Base-by-base conservation (phyloP, 208 protist species). In the Crithidia mellificae region DNA sequence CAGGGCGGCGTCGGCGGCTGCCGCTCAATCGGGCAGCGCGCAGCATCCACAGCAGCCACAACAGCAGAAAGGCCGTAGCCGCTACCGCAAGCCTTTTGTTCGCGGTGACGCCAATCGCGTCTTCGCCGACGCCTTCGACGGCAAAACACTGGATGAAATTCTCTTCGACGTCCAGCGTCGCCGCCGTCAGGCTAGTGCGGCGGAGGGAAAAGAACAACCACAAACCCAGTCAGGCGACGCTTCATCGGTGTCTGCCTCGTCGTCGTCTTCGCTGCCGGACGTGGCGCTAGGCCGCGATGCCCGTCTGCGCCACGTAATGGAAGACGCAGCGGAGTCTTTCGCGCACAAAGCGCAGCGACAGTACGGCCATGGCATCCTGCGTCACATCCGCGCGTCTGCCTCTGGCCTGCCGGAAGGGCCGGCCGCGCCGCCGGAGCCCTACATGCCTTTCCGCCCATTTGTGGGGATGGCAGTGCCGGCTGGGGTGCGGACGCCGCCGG, bases 401-500 rank as follows among this genome's bases (percentile, higher is more conserved):
- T 30, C 43, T 11, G 32, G 19, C 4, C 49, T 77, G 2, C 63
- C 79, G 2, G 46, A 43, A 1, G 74, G 57, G 19, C 69, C 76
- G 5, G 46, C 69, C 20, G 53, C 77, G 3, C 76, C 90, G 39
- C 83, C 85, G 17, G 71, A 63, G 15, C 7, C 55, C 19, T 72
- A 80, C 68, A 87, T 95, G 83, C 90, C 90, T 12, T 95, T 93
- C 47, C 87, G 85, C 9, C 90, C 90, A 0, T 95, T 95, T 68
- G 57, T 66, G 27, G 70, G 71, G 41, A 79, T 71, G 63, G 41
- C 36, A 38, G 64, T 88, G 14, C 90, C 90, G 19, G 58, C 64
- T 11, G 90, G 84, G 24, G 90, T 95, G 51, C 58, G 67, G n/a
- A 66, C 76, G 1, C 83, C 82, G 3, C 63, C 75, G 11, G 72